Percentiles rank a stretch among this genome's conserved stretches.
phyloP scores from a whole-genome alignment of 2,329 filamentous ascomycete species.

The Botrytis medusae region DNA sequence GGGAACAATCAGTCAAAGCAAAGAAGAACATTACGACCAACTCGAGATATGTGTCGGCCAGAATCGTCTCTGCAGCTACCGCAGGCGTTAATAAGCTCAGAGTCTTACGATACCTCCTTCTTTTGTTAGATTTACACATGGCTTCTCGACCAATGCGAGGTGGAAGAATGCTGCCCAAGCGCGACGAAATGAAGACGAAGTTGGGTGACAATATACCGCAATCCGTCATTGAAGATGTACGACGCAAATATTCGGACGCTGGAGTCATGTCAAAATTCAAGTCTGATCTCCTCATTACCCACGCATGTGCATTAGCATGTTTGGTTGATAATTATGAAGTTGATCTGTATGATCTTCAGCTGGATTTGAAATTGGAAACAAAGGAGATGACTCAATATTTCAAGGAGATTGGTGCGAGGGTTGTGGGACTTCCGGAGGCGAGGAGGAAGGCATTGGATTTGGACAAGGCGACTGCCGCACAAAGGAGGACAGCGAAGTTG shows the following conservation, averaged over 20 bases:
- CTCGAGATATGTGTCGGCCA: slow-evolving; percentile 65
- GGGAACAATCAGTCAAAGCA: slow-evolving; percentile 65
- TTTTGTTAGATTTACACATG: slow-evolving; percentile 55
- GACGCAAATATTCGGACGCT: slow-evolving; percentile 65
- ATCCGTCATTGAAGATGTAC: slow-evolving; percentile 63
- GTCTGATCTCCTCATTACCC: slow-evolving; percentile 68
- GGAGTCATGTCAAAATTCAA: slow-evolving; percentile 70
- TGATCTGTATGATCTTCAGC: slow-evolving; percentile 66
- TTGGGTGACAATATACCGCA: slow-evolving; percentile 57
- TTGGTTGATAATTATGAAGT: slow-evolving; percentile 73
- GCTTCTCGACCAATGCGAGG: slow-evolving; percentile 47
- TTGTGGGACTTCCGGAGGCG: slow-evolving; percentile 48
- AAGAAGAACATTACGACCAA: slow-evolving; percentile 53
- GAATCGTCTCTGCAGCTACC: slow-evolving; percentile 52
- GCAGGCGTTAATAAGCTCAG: slow-evolving; percentile 51
- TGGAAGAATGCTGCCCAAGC: slow-evolving; percentile 53
- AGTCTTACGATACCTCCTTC: slow-evolving; percentile 59
- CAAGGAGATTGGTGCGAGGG: slow-evolving; percentile 70
- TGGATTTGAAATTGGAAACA: slow-evolving; percentile 71
- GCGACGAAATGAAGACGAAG: slow-evolving; percentile 59
- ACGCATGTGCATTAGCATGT: slow-evolving; percentile 69
- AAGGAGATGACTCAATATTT: slow-evolving; percentile 72
- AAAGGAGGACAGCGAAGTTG: slow-evolving; percentile 68
- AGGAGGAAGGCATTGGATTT: slow-evolving; percentile 54
- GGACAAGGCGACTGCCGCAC: slow-evolving; percentile 58